Evolutionary conservation across 2,329 filamentous ascomycete species (phyloP), one percentile per base, ranked within the genome.

Genomic region (Colletotrichum lentis): DNA sequence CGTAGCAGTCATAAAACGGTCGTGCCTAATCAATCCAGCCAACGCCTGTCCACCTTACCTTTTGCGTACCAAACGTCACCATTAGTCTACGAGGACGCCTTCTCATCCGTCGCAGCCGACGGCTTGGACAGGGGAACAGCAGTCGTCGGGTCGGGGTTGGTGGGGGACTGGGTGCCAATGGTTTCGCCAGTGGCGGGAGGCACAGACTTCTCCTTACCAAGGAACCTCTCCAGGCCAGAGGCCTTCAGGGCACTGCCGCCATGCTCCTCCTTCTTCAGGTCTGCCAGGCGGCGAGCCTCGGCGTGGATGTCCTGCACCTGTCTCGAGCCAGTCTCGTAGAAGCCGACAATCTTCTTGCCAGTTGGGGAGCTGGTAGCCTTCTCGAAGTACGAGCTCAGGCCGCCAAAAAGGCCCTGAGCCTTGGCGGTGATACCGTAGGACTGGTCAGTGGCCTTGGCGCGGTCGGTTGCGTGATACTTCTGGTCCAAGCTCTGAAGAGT

Each of bases 291-390:
- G 71, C 91, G 87, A 39, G 96, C 96, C 85, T 99, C 96, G 70
- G 85, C 86, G 81, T 99, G 96, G 54, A 99, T 96, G 77, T 99
- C 96, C 74, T 93, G 86, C 39, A 97, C 94, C 81, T 98, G 94
- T 82, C 93, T 93, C 78, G 91, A 90, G 71, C 92, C 88, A 73
- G 93, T 85, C 8, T 90, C 86, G 82, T 99, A 99, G 82, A 99
- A 99, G 71, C 90, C 84, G 73, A 92, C 91, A 69, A 99, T 82
- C 81, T 91, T 93, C 84, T 94, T 89, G 73, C 96, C 96, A 1
- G 94, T 97, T 11, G 94, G 93, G 0, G 94, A 96, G 77, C 86
- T 90, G 65, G 90, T 84, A 2, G 95, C 95, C 86, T 96, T 96
- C 82, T 98, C 95, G 77, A 97, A 98, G 87, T 98, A 99, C 14